Percentiles rank a stretch among this genome's conserved stretches.
These are phyloP conservation scores for Rhododendron ovatum DNA, from an alignment of 148 eudicot species.

Conservation along the genomic window DNA sequence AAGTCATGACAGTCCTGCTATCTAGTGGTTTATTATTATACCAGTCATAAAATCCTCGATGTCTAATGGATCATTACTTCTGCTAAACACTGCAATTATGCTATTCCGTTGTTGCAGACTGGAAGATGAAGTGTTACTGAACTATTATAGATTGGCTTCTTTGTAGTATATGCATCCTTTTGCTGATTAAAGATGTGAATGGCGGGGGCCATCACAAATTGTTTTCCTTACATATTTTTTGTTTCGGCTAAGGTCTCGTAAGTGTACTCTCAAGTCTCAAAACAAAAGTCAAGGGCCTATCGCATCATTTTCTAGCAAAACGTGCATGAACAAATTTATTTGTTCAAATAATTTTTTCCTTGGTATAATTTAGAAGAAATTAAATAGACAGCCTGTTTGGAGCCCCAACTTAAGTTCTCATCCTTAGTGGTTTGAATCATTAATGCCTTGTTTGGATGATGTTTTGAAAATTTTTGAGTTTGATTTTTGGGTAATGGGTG, in stretches of 20 bases:
- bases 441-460: too few relatives aligned
- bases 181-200: background rate
- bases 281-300: background rate
- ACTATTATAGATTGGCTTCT: background rate
- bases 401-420: too few relatives aligned
- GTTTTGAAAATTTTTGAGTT: too few relatives aligned
- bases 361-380: background rate
- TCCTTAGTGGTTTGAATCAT: too few relatives aligned
- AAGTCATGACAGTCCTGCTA: conserved; percentile 7
- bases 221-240: background rate
- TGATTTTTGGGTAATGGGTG: too few relatives aligned
- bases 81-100: background rate
- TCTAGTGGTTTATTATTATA: background rate
- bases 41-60: background rate
- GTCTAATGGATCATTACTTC: background rate
- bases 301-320: background rate
- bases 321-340: background rate
- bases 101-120: background rate
- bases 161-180: background rate
- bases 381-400: too few relatives aligned
- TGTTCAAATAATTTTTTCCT: background rate
- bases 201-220: background rate
- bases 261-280: background rate
- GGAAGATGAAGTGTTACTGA: background rate
- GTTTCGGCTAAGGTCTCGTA: background rate